These are phyloP conservation scores for Ochromonadaceae sp. DNA, from an alignment of 352 stramenopile species.

Conservation along the genomic window DNA sequence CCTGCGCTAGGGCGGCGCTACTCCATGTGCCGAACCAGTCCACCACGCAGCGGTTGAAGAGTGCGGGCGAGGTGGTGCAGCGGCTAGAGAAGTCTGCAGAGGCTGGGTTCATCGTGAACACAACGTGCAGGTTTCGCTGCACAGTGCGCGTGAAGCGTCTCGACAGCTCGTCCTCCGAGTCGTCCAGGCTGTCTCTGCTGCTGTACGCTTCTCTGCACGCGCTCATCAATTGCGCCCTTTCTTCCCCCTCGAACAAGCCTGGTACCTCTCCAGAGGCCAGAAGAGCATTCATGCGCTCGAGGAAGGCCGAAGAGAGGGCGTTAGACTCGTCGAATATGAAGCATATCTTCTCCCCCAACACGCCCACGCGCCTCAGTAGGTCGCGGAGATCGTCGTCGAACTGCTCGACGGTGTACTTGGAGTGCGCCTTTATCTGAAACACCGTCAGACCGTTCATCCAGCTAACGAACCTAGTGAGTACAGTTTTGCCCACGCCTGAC, in stretches of 20 bases:
- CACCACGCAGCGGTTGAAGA: slow-evolving; percentile 99
- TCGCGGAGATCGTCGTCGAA: slow-evolving; percentile 97
- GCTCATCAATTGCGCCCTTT: slow-evolving; percentile 91
- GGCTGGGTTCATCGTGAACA: slow-evolving; percentile 99
- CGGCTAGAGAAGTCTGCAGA: slow-evolving; percentile 65
- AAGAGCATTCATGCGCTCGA: slow-evolving; percentile 99
- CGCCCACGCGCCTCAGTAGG: slow-evolving; percentile 90
- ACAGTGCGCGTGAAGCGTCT: slow-evolving; percentile 93
- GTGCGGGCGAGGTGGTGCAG: slow-evolving; percentile 93
- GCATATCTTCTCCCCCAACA: slow-evolving; percentile 96
- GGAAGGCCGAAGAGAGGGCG: slow-evolving; percentile 89
- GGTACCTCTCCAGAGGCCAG: slow-evolving; percentile 97
- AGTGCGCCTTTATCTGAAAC: slow-evolving; percentile 98
- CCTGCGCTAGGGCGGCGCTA: slow-evolving; percentile 86
- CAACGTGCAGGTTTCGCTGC: slow-evolving; percentile 97
- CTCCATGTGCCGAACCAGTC: slow-evolving; percentile 99
- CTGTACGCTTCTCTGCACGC: slow-evolving; percentile 81
- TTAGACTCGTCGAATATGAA: slow-evolving; percentile 99
- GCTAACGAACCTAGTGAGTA: slow-evolving; percentile 96
- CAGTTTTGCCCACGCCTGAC: slow-evolving; percentile 94
- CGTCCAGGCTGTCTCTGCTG: slow-evolving; percentile 41
- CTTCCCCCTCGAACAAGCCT: slow-evolving; percentile 98
- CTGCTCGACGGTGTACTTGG: slow-evolving; percentile 93
- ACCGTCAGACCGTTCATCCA: slow-evolving; percentile 99
- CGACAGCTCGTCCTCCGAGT: slow-evolving; percentile 85